Base-by-base conservation (phyloP, 306 rosid species). In the Cicer judaicum region DNA sequence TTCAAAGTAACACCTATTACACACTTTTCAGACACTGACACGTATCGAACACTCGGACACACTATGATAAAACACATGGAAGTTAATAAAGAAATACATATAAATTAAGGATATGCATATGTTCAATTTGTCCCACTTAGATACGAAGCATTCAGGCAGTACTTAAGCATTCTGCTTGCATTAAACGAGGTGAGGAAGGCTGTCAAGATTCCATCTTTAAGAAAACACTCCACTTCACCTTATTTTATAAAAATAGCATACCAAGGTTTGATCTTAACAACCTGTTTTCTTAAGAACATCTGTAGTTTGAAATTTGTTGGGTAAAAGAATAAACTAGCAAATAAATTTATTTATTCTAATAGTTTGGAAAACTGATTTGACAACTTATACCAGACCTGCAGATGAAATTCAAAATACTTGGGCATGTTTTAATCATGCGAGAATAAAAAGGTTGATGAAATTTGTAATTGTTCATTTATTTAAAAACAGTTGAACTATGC, bases 401-500 rank as follows among this genome's bases (percentile, higher is more conserved):
- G 36, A 40, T 63, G 69, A 63, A 39, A 63, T 15, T 63, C 7
- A 63, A 60, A 60, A 60, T 36, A 60, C 10, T 60, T 60, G n/a
- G 18, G 66, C 43, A 13, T 60, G 59, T 60, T 11, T 60, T 42
- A 60, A 60, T 16, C 65, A 29, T 34, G 39, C 11, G 66, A 34
- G 41, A 13, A 38, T 12, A 13, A 60, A 60, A 62, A 63, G 4
- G 14, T 7, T 14, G n/a, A 41, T 8, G 68, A 15, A 64, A 64
- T 14, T 62, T 62, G 13, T 15, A 68, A 14, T 39, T 59, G 64
- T 38, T 60, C 19, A 68, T 60, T 21, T 78, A 52, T 50, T 63
- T 61, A 76, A 54, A 55, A 66, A 68, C 13, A 61, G 70, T 38
- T 61, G 40, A 47, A 47, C 18, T 74, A 16, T 36, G 63, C 34